Evolutionary conservation across 1,139 yeast genomes (phyloP), one percentile per base, ranked within the genome.

Genomic region (Diutina catenulata): DNA sequence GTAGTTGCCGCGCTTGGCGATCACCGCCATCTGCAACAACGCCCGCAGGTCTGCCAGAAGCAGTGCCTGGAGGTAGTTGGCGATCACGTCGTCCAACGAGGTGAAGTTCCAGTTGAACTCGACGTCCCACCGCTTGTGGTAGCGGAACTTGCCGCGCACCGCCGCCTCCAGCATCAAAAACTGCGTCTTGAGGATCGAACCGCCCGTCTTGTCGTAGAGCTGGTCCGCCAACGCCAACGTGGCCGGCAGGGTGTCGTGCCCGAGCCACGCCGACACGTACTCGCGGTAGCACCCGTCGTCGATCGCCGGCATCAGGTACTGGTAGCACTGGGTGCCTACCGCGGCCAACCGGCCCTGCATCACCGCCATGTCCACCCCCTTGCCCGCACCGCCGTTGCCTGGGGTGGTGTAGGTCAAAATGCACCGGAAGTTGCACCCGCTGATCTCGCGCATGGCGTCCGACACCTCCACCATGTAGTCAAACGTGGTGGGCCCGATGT

Each of bases 11-110:
- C 43, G 57, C 36, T 66, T 56, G 14, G 68, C 58, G 20, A 74
- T 60, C 1, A 74, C 64, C 2, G 75, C 75, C 46, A 55, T 62
- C 37, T 64, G 59, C 38, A 72, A 45, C 21, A 71, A 33, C 0
- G 38, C 28, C 16, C 40, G 41, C 4, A 55, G 52, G 13, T 50
- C 53, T 0, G 43, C 39, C 8, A 48, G 43, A 7, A 56, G 37
- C 5, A 50, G 44, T 2, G 42, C 29, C 3, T 41, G 36, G 16
- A 55, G 37, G 32, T 43, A 52, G 13, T 40, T 27, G 6, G 38
- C 31, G 3, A 52, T 31, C 8, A 51, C 42, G 11, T 45, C 15
- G 9, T 24, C 29, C 14, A 26, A 19, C 25, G 32, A 21, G n/a
- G 21, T n/a, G 11, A 11, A n/a, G 24, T 8, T 21, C 35, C 35